Conservation (phyloP, 169 alveolate species). For the Babesia microti region DNA sequence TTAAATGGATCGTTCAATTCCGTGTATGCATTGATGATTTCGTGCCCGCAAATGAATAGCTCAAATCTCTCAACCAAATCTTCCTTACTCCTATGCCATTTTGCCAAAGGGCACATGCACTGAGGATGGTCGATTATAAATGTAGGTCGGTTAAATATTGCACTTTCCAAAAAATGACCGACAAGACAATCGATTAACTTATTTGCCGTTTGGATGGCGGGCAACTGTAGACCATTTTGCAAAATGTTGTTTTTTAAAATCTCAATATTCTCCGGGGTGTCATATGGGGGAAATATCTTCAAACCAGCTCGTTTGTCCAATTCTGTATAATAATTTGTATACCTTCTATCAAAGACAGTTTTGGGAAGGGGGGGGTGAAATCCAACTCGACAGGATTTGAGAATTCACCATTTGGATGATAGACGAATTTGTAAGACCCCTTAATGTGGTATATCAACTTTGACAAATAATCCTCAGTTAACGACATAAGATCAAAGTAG, state of each 20-base stretch:
- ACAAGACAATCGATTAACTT: conserved; percentile 47
- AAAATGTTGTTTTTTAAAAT: conserved; percentile 20
- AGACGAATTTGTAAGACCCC: conserved; percentile 81
- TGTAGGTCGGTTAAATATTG: conserved; percentile 77
- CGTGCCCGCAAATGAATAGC: conserved; percentile 90
- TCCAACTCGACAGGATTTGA: conserved; percentile 77
- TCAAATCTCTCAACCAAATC: conserved; percentile 94
- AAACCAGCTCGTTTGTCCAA: conserved; percentile 45
- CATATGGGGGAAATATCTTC: conserved; percentile 56
- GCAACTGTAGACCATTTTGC: conserved; percentile 19
- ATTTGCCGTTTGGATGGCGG: conserved; percentile 31
- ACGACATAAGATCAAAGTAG: conserved; percentile 87
- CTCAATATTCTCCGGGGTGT: conserved; percentile 50
- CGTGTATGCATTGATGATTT: conserved; percentile 95
- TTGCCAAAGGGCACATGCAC: conserved; percentile 93
- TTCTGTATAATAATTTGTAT: conserved; percentile 62
- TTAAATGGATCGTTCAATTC: conserved; percentile 97
- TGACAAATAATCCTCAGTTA: conserved; percentile 91
- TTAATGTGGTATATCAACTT: conserved; percentile 63
- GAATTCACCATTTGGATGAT: conserved; percentile 83
- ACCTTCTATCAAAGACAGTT: conserved; percentile 74
- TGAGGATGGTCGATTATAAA: conserved; percentile 92
- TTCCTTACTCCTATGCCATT: conserved; percentile 82
- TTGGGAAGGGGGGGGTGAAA: conserved; percentile 90
- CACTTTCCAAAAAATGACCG: conserved; percentile 85